These are phyloP conservation scores for Agaricus subrufescens DNA, from an alignment of 768 basidiomycete species.

Conservation along the genomic window DNA sequence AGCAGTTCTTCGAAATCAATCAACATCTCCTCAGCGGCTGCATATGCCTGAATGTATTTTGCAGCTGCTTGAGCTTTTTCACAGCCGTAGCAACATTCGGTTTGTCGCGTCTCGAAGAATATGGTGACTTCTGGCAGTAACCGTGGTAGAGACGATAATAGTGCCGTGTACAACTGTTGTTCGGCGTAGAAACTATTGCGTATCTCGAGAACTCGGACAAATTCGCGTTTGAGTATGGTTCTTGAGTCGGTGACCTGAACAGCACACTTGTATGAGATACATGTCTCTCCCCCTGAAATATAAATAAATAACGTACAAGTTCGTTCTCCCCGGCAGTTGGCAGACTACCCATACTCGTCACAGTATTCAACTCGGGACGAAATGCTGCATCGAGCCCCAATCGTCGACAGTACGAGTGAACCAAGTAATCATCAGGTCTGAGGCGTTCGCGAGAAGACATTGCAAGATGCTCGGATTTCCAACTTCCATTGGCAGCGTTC, in stretches of 20 bases:
- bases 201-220: conserved; percentile 7
- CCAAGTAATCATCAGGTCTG: neutral
- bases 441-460: neutral
- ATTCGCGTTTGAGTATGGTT: conserved; percentile 3
- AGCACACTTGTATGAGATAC: too few relatives aligned
- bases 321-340: conserved; percentile 3
- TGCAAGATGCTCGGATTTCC: conserved; percentile 6
- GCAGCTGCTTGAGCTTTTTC: conserved; percentile 5
- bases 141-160: neutral
- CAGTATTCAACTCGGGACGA: conserved; percentile 4
- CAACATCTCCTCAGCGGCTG: neutral
- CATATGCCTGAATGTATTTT: conserved; percentile 3
- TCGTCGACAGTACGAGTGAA: neutral
- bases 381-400: conserved; percentile 3
- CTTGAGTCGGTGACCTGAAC: conserved; percentile 6
- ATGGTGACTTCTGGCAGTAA: conserved; percentile 6
- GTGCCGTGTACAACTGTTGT: conserved; percentile 1
- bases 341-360: conserved; percentile 5
- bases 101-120: conserved; percentile 10
- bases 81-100: conserved; percentile 7
- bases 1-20: conserved; percentile 1
- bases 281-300: too few relatives aligned
- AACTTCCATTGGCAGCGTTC: neutral
- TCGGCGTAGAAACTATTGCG: conserved; percentile 10
- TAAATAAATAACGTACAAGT: neutral